Conservation (phyloP, 768 basidiomycete genomes). For the Boletus pseudopeckii region DNA sequence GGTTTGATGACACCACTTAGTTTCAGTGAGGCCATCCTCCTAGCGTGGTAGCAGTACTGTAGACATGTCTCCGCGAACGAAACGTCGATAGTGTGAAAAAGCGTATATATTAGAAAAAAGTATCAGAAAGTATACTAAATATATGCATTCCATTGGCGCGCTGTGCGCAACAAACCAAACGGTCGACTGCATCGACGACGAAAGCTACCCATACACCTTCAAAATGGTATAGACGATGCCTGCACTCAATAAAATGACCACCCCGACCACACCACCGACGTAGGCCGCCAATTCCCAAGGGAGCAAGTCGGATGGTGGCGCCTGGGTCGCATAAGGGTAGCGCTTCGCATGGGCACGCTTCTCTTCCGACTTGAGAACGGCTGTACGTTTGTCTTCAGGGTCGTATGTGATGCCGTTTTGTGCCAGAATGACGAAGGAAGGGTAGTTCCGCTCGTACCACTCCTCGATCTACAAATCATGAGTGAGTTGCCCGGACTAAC, state of each 20-base stretch:
- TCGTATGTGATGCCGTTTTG: constrained; percentile 37
- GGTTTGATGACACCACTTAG: too few relatives aligned
- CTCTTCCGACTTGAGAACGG: constrained; percentile 45
- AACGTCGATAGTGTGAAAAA: background rate
- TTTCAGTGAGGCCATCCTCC: too few relatives aligned
- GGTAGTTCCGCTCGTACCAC: constrained; percentile 93
- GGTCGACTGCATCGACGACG: background rate
- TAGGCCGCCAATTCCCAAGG: constrained; percentile 34
- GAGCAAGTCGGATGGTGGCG: constrained; percentile 4
- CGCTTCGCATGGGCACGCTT: constrained; percentile 36
- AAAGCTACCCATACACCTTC: constrained; percentile 21
- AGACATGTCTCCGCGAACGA: background rate
- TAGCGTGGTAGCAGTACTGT: too few relatives aligned
- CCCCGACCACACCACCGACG: constrained; percentile 24
- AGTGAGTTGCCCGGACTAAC: constrained; percentile 7
- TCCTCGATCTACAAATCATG: constrained; percentile 66
- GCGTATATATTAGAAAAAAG: constrained; percentile 1
- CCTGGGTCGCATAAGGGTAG: constrained; percentile 4
- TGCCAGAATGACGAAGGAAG: constrained; percentile 66
- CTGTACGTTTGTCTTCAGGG: constrained; percentile 53
- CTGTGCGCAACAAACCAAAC: background rate
- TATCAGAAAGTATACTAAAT: background rate
- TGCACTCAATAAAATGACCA: constrained; percentile 27
- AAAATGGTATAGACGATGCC: constrained; percentile 24
- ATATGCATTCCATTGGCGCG: background rate